Evolutionary conservation across 1,284 basidiomycete species (phyloP).

Genomic region (Ganoderma boninense): DNA sequence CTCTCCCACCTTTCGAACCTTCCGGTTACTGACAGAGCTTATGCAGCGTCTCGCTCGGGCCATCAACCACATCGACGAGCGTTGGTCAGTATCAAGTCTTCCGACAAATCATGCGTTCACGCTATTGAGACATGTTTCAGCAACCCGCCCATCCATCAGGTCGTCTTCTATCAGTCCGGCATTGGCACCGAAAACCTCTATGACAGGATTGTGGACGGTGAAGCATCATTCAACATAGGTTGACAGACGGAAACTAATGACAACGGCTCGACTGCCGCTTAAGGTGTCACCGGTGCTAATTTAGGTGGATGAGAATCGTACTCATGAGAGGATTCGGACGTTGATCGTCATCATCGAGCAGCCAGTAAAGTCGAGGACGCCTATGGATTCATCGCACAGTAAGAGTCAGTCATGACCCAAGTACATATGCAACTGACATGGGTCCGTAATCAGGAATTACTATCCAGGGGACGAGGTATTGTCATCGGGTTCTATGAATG

Average conservation of each 20-base stretch:
- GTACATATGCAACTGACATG: background rate
- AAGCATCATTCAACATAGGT: constrained; percentile 5
- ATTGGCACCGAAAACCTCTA: constrained; percentile 70
- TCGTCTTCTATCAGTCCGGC: constrained; percentile 78
- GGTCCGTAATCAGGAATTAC: constrained; percentile 59
- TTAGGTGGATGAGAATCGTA: constrained; percentile 51
- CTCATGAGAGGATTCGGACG: constrained; percentile 10
- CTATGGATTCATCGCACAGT: constrained; percentile 80
- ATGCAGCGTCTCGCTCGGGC: constrained; percentile 57
- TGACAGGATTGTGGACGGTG: constrained; percentile 49
- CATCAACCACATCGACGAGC: constrained; percentile 63
- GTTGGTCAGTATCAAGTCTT: constrained; percentile 46
- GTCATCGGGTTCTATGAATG: constrained; percentile 1
- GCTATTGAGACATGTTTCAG: constrained; percentile 35
- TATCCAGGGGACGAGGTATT: constrained; percentile 71
- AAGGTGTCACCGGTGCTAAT: constrained; percentile 66
- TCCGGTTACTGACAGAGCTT: background rate
- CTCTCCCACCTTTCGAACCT: too few relatives aligned
- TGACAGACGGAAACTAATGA: background rate
- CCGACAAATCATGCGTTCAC: background rate
- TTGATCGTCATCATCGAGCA: constrained; percentile 35
- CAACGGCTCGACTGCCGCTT: background rate
- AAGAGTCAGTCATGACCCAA: constrained; percentile 45
- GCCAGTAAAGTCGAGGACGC: constrained; percentile 77
- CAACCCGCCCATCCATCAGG: constrained; percentile 60